These are phyloP conservation scores for Tylopilus sp. DNA, from an alignment of 768 basidiomycete species.

Conservation along the genomic window DNA sequence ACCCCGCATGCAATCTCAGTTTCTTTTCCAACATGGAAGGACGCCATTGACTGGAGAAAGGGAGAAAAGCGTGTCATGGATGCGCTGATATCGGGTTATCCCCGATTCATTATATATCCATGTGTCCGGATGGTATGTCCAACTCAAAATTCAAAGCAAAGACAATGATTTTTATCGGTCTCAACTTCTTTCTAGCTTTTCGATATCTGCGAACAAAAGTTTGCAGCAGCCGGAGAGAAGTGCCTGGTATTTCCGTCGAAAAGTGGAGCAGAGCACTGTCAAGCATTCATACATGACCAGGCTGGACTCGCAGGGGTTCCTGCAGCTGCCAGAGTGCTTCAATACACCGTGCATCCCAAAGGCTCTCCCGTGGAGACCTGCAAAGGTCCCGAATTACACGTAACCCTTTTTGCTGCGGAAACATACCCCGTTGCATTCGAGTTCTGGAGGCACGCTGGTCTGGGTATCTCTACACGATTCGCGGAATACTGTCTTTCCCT, in stretches of 20 bases:
- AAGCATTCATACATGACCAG: constrained; percentile 54
- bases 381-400: no score
- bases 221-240: constrained; percentile 64
- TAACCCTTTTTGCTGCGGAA: no score
- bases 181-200: constrained; percentile 56
- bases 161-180: not conserved
- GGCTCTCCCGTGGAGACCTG: constrained; percentile 1
- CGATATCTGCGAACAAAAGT: constrained; percentile 70
- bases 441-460: no score
- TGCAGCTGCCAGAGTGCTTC: no score
- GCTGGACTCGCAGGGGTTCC: no score
- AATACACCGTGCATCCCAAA: constrained; percentile 36
- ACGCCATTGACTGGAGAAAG: constrained; percentile 89
- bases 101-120: constrained; percentile 89
- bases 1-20: constrained; percentile 81
- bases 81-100: constrained; percentile 86
- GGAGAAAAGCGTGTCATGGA: constrained; percentile 79
- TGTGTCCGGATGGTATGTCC: constrained; percentile 73
- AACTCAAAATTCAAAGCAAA: not conserved
- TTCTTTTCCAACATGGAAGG: constrained; percentile 90
- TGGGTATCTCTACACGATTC: no score
- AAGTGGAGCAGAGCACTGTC: no score
- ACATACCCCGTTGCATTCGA: no score
- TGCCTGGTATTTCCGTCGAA: constrained; percentile 35
- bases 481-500: no score